phyloP scores from a whole-genome alignment of 805 yeast genomes.

The Candida pseudofarinosa region DNA sequence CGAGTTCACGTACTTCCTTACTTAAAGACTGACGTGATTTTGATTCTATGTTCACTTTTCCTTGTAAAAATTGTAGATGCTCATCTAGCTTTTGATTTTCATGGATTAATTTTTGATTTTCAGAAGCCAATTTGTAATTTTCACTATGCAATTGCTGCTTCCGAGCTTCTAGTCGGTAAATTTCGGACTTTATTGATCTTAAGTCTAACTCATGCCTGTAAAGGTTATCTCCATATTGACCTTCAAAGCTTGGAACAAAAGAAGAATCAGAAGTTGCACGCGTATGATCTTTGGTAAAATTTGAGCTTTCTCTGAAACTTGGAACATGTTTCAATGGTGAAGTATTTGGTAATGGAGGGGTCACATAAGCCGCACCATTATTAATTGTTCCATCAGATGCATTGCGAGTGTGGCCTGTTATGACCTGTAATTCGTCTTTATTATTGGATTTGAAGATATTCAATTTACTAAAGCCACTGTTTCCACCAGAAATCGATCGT shows the following conservation, averaged over 20 bases:
- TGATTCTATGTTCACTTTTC: conserved; percentile 38
- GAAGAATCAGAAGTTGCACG: conserved; percentile 45
- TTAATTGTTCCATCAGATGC: conserved; percentile 36
- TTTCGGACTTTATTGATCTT: conserved; percentile 28
- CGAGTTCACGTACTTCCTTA: conserved; percentile 51
- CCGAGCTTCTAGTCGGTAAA: conserved; percentile 30
- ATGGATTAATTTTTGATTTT: conserved; percentile 13
- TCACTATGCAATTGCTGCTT: conserved; percentile 22
- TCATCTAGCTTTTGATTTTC: conserved; percentile 4
- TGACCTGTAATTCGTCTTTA: conserved; percentile 9
- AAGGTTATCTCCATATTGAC: conserved; percentile 3
- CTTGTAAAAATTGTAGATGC: conserved; percentile 35
- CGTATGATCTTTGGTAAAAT: conserved; percentile 23
- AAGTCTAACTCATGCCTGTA: conserved; percentile 9
- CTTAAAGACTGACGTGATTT: conserved; percentile 40
- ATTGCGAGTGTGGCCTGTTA: conserved; percentile 32
- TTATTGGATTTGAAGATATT: conserved; percentile 26
- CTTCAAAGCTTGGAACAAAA: conserved; percentile 18
- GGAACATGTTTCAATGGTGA: conserved; percentile 15
- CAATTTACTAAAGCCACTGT: conserved; percentile 24
- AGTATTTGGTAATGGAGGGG: conserved; percentile 42
- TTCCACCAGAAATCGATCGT: conserved; percentile 37
- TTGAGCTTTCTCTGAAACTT: conserved; percentile 3
- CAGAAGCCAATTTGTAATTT: conserved; percentile 22
- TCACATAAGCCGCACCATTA: conserved; percentile 30